phyloP scores from a whole-genome alignment of 73 alveolate species.

The Paramecium sexaurelia region DNA sequence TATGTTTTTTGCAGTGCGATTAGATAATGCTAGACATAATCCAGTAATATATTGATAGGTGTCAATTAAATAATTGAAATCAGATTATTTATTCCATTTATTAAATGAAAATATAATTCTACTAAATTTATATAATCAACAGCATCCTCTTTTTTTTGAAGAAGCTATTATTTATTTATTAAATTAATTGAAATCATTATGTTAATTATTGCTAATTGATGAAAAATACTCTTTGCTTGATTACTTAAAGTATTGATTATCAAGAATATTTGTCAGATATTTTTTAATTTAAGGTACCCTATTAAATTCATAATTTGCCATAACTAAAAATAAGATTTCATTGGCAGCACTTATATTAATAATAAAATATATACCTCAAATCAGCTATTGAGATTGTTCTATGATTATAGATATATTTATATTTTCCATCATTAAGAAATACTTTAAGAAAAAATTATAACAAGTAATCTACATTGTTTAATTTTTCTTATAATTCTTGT shows the following conservation, averaged over 20 bases:
- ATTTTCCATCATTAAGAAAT: conserved; percentile 35
- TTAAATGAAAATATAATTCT: not conserved
- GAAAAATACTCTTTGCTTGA: not conserved
- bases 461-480: not conserved
- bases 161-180: not conserved
- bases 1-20: no score
- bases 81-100: not conserved
- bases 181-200: not conserved
- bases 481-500: not conserved
- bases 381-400: conserved; percentile 9
- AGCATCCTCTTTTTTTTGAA: not conserved
- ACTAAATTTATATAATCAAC: not conserved
- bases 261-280: not conserved
- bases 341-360: not conserved
- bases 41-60: no score
- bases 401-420: not conserved
- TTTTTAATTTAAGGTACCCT: not conserved
- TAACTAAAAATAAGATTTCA: not conserved
- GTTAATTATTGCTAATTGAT: not conserved
- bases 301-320: conserved; percentile 21
- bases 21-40: no score
- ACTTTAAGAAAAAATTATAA: not conserved
- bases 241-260: not conserved
- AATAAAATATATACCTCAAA: not conserved
- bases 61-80: not conserved